Evolutionary conservation across 23 red algal genomes (phyloP).

Genomic region (Gracilaria domingensis): DNA sequence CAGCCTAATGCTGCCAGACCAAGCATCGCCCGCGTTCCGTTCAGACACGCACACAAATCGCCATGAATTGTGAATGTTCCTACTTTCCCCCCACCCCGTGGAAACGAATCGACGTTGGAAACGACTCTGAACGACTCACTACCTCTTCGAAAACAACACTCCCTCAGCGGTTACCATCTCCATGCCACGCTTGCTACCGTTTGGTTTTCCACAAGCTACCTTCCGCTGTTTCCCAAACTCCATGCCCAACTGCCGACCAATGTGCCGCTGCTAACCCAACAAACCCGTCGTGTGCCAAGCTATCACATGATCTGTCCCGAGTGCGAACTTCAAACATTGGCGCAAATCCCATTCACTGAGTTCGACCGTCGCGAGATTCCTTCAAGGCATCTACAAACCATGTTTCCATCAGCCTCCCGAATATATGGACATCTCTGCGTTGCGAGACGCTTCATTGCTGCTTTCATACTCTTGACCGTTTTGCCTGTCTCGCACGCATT

Average conservation of each 20-base stretch:
- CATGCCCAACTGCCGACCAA: background rate
- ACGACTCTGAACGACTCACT: background rate
- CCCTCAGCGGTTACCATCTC: background rate
- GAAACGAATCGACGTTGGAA: background rate
- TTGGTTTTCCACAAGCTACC: background rate
- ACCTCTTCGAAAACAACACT: background rate
- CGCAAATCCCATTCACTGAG: background rate
- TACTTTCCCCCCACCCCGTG: background rate
- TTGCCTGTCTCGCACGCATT: background rate
- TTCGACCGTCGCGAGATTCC: slow-evolving; percentile 3
- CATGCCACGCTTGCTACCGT: background rate
- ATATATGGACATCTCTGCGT: background rate
- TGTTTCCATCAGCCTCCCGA: background rate
- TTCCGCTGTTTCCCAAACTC: background rate
- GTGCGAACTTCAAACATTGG: background rate
- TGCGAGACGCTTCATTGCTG: background rate
- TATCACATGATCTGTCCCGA: background rate
- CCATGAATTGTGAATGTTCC: slow-evolving; percentile 1
- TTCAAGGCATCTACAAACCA: background rate
- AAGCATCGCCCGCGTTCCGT: background rate
- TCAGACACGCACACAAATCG: slow-evolving; percentile 9
- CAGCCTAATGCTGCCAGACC: background rate
- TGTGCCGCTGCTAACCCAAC: slow-evolving; percentile 1
- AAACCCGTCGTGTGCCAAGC: background rate
- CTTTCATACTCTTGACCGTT: background rate